Percentiles rank a stretch among this genome's conserved stretches.
Evolutionary conservation across 1,139 yeast genomes (phyloP).

Genomic region (Yamadazyma pseudoaaseri): DNA sequence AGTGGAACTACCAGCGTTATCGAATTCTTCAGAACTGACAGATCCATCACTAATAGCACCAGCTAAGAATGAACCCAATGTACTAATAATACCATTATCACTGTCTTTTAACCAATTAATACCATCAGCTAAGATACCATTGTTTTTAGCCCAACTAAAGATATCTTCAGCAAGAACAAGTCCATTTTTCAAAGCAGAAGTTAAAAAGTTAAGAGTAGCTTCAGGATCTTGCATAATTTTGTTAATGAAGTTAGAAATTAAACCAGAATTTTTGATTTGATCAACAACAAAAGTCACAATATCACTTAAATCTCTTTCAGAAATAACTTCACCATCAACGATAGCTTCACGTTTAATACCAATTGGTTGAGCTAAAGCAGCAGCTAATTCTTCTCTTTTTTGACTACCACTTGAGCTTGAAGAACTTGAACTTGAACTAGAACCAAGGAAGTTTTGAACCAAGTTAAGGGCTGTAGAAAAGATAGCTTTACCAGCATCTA

Average conservation of each 20-base stretch:
- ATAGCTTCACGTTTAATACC: conserved; percentile 10
- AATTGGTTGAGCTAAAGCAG: not conserved
- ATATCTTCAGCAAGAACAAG: conserved; percentile 35
- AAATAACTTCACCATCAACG: conserved; percentile 21
- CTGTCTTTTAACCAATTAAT: conserved; percentile 28
- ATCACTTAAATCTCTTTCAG: conserved; percentile 38
- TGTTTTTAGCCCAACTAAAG: conserved; percentile 38
- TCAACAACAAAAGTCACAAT: conserved; percentile 27
- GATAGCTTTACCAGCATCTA: conserved; percentile 34
- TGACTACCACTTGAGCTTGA: conserved; percentile 6
- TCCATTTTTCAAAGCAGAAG: conserved; percentile 35
- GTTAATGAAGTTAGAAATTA: conserved; percentile 29
- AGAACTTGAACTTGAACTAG: conserved; percentile 18
- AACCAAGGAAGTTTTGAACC: conserved; percentile 22
- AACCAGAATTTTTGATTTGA: conserved; percentile 36
- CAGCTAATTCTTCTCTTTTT: conserved; percentile 1
- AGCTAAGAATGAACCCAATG: conserved; percentile 20
- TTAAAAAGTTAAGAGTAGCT: conserved; percentile 32
- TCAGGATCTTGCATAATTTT: conserved; percentile 40
- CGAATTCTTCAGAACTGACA: conserved; percentile 26
- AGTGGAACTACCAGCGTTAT: conserved; percentile 24
- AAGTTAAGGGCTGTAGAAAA: conserved; percentile 34
- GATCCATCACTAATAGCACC: conserved; percentile 27
- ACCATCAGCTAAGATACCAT: conserved; percentile 36
- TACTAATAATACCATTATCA: conserved; percentile 23